A percentile compares a stretch with the other conserved stretches of the same genome.
phyloP scores from a whole-genome alignment of 75 land plant genomes.

The Azolla pinnata region DNA sequence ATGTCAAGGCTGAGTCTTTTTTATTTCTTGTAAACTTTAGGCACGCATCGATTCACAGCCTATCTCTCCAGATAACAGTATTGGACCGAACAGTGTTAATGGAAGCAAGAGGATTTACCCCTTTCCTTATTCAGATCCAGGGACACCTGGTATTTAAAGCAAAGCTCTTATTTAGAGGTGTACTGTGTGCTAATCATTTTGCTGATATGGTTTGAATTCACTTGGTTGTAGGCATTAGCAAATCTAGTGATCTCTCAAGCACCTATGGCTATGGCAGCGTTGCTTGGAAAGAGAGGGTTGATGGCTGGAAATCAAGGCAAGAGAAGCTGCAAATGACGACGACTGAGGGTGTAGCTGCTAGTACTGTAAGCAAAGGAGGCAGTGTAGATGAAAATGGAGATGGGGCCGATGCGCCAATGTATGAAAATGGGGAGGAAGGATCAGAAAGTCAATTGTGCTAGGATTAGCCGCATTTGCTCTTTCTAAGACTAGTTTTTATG shows the following conservation, averaged over 20 bases:
- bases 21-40: background rate
- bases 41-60: conserved; percentile 3
- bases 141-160: conserved; percentile 35
- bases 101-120: conserved; percentile 58
- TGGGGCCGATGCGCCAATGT: conserved; percentile 60
- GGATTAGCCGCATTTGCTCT: background rate
- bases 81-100: conserved; percentile 20
- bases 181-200: background rate
- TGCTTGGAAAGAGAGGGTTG: conserved; percentile 85
- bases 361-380: conserved; percentile 48
- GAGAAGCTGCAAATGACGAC: conserved; percentile 47
- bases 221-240: conserved; percentile 39
- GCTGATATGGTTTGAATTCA: background rate
- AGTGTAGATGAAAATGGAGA: conserved; percentile 56
- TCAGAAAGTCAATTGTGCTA: background rate
- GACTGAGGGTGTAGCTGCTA: conserved; percentile 29
- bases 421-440: conserved; percentile 13
- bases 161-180: background rate
- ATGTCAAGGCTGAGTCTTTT: background rate
- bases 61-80: conserved; percentile 7
- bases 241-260: conserved; percentile 70
- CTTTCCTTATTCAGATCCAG: conserved; percentile 46
- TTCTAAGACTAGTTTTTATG: background rate
- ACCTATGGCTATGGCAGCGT: conserved; percentile 90
- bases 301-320: conserved; percentile 52